Conservation (phyloP, 805 yeast species). For the Yamadazyma scolyti region DNA sequence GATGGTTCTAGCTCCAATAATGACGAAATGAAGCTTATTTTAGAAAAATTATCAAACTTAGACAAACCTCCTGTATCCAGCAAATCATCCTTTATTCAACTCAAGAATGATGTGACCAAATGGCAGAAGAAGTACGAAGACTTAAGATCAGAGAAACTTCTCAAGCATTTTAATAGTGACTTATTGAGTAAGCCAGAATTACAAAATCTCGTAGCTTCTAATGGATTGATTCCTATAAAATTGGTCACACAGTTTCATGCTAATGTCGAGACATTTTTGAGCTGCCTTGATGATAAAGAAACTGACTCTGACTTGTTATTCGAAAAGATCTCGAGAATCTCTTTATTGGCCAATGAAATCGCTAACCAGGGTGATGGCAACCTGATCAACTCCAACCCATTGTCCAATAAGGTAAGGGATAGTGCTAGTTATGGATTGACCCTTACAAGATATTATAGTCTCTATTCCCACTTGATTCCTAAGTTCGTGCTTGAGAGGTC, state of each 20-base stretch:
- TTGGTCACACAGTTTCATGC: slow-evolving; percentile 46
- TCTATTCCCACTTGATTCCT: slow-evolving; percentile 65
- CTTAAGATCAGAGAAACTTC: slow-evolving; percentile 32
- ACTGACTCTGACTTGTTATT: slow-evolving; percentile 42
- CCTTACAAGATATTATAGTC: slow-evolving; percentile 67
- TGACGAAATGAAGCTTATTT: slow-evolving; percentile 16
- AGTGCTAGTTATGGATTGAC: slow-evolving; percentile 74
- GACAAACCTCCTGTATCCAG: slow-evolving; percentile 14
- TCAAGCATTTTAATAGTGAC: slow-evolving; percentile 16
- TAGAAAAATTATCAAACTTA: slow-evolving; percentile 26
- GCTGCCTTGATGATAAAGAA: slow-evolving; percentile 23
- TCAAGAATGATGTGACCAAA: slow-evolving; percentile 31
- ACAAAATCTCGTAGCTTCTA: slow-evolving; percentile 23
- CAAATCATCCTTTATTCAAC: slow-evolving; percentile 9
- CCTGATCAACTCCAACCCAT: slow-evolving; percentile 27
- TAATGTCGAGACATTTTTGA: slow-evolving; percentile 43
- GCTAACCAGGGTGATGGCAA: slow-evolving; percentile 29
- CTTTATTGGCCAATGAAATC: slow-evolving; percentile 42
- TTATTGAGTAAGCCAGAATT: slow-evolving; percentile 21
- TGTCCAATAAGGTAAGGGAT: slow-evolving; percentile 52
- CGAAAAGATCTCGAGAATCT: slow-evolving; percentile 48
- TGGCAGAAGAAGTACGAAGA: slow-evolving; percentile 54
- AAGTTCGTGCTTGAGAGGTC: slow-evolving; percentile 70
- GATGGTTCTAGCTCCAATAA: neutral
- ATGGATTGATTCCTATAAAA: slow-evolving; percentile 47